Base-by-base conservation (phyloP, 148 eudicot genomes). In the Nepenthes gracilis region DNA sequence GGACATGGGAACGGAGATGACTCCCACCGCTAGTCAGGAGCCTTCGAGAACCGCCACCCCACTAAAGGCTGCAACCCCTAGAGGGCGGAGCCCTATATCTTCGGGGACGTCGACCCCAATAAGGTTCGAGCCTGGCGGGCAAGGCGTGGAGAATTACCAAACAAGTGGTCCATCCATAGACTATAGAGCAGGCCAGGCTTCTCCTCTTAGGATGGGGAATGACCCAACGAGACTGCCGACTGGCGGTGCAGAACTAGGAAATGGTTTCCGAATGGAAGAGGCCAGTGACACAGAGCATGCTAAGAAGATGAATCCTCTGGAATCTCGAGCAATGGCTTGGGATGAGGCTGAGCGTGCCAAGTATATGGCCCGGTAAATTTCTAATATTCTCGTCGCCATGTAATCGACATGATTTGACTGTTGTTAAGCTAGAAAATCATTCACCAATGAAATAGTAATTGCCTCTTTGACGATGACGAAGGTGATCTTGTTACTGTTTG, bases 1-100 rank as follows among this genome's bases (percentile, higher is more conserved):
- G 79, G 98, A 92, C 61, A 92, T 92, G 98, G 98, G 98, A 59
- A 92, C 98, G 0, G 98, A 92, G 56, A 92, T 92, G 98, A 92
- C 98, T 13, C 98, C 98, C 0, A 77, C 80, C 64, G 91, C 83
- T 23, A 92, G 98, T 56, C 85, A 84, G 48, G 96, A 88, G 70
- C 98, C 98, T 34, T 92, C 98, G 4, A 78, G 98, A 61, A 75
- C 94, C 2, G 87, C 86, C 2, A 92, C 98, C 14, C 98, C 98
- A 4, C 74, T 92, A 38, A 70, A 90, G 69, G 80, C 87, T 35
- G 77, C 80, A 1, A 84, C 95, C 9, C 97, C 97, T 1, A 83
- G 67, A 14, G 76, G 72, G 3, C 80, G 85, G n/a, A 92, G 97
- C 59, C 96, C 91, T 0, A 71, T 82, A 38, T 72, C 88, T 15